These are phyloP conservation scores for Fusarium bactridioides DNA, from an alignment of 2,329 filamentous ascomycete genomes.

Conservation along the genomic window DNA sequence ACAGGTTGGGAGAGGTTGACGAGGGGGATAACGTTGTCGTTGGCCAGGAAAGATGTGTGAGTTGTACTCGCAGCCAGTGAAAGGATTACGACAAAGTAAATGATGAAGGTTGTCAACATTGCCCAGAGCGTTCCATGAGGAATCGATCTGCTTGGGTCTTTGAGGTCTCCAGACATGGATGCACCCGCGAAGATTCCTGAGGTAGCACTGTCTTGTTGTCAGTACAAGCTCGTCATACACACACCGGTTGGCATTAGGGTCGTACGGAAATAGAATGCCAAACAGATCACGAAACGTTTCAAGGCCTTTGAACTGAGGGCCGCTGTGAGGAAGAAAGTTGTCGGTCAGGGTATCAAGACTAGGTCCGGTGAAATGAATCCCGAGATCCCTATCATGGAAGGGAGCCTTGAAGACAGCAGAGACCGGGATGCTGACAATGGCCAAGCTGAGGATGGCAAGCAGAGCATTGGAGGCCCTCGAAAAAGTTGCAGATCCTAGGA, in stretches of 20 bases:
- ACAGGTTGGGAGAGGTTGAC: conserved; percentile 78
- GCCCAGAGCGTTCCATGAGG: conserved; percentile 85
- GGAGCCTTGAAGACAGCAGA: conserved; percentile 75
- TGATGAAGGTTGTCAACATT: conserved; percentile 76
- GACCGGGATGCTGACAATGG: conserved; percentile 82
- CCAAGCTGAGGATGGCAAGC: conserved; percentile 72
- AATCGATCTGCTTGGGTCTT: conserved; percentile 83
- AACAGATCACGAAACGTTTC: conserved; percentile 84
- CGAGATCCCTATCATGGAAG: conserved; percentile 68
- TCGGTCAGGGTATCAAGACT: conserved; percentile 72
- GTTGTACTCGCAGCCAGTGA: conserved; percentile 81
- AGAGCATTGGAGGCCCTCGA: conserved; percentile 81
- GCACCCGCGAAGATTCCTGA: conserved; percentile 74
- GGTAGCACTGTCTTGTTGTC: conserved; percentile 50
- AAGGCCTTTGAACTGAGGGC: conserved; percentile 67
- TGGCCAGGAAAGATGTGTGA: conserved; percentile 74
- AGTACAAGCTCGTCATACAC: neutral
- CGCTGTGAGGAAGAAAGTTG: conserved; percentile 78
- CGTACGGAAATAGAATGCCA: conserved; percentile 79
- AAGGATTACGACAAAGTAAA: conserved; percentile 79
- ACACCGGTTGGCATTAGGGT: neutral
- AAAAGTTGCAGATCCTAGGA: conserved; percentile 83
- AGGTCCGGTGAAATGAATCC: conserved; percentile 81
- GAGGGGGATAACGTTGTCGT: conserved; percentile 82
- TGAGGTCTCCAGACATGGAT: conserved; percentile 89